A percentile compares a stretch with the other conserved stretches of the same genome.
Evolutionary conservation across 1,284 basidiomycete species (phyloP).

Genomic region (Ustilago bromivora): DNA sequence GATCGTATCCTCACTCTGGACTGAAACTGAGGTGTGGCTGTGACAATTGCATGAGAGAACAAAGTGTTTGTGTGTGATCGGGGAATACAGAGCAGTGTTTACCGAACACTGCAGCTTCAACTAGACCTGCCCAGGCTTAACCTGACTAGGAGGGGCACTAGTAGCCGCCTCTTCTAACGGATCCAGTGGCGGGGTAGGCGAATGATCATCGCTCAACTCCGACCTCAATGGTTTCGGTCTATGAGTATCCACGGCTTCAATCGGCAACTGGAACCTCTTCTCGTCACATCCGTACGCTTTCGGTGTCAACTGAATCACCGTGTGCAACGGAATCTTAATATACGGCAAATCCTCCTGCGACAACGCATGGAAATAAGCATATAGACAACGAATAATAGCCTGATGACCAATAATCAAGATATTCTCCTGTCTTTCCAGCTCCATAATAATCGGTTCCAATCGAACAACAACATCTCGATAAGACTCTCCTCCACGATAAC

Average conservation of each 20-base stretch:
- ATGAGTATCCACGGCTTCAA: conserved; percentile 68
- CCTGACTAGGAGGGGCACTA: conserved; percentile 38
- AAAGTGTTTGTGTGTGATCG: background rate
- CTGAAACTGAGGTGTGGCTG: conserved; percentile 7
- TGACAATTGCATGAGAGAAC: conserved; percentile 8
- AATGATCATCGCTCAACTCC: conserved; percentile 36
- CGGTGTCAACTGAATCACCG: conserved; percentile 96
- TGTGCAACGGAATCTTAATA: conserved; percentile 88
- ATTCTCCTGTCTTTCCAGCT: conserved; percentile 96
- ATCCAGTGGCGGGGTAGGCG: conserved; percentile 48
- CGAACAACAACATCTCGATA: conserved; percentile 92
- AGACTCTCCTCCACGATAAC: conserved; percentile 90
- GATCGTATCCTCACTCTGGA: background rate
- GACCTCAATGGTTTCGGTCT: conserved; percentile 55
- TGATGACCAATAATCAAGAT: conserved; percentile 97
- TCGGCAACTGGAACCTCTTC: conserved; percentile 77
- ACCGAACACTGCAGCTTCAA: background rate
- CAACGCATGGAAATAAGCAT: conserved; percentile 93
- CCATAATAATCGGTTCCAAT: conserved; percentile 98
- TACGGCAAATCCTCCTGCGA: conserved; percentile 95
- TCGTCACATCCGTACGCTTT: conserved; percentile 99
- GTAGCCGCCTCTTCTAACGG: conserved; percentile 49
- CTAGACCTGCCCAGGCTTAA: conserved; percentile 17
- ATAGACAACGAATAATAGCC: conserved; percentile 73
- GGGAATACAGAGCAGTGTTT: background rate